Evolutionary conservation across 1,139 yeast species (phyloP).

Genomic region (Casaregolazyma suthepensis): DNA sequence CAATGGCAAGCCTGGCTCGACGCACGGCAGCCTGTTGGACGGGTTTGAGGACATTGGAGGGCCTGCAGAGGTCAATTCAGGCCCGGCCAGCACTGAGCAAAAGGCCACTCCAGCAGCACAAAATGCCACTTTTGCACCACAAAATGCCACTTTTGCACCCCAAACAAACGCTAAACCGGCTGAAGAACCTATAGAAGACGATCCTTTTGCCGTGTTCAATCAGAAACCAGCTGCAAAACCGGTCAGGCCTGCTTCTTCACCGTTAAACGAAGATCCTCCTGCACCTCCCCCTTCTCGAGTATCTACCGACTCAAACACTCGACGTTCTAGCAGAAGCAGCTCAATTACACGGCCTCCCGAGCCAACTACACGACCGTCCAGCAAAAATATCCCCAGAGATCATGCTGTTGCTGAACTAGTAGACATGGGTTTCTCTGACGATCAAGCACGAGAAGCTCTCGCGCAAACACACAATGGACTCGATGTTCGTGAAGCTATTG

Average conservation of each 20-base stretch:
- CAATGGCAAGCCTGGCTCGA: not conserved
- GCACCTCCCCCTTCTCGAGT: conserved; percentile 1
- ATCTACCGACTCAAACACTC: not conserved
- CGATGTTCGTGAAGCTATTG: conserved; percentile 62
- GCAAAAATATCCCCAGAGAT: conserved; percentile 36
- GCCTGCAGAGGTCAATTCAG: not conserved
- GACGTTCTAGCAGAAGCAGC: too few species aligned
- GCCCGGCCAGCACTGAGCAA: too few species aligned
- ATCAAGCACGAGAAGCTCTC: conserved; percentile 58
- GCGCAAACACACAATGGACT: conserved; percentile 47
- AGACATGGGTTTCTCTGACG: conserved; percentile 72
- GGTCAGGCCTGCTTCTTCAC: not conserved
- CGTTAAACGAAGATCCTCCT: not conserved
- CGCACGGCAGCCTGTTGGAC: conserved; percentile 3
- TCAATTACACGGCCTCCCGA: not conserved
- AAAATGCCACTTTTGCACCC: not conserved
- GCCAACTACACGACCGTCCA: not conserved
- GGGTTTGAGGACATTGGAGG: conserved; percentile 6
- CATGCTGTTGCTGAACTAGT: conserved; percentile 60
- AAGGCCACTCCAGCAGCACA: too few species aligned
- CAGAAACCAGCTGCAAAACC: conserved; percentile 18
- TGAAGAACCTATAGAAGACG: conserved; percentile 19
- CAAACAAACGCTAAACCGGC: conserved; percentile 2
- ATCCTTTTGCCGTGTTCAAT: conserved; percentile 32
- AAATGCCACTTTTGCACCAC: not conserved